Percentiles rank a stretch among this genome's conserved stretches.
These are phyloP conservation scores for Fragaria nilgerrensis DNA, from an alignment of 306 rosid genomes.

Conservation along the genomic window DNA sequence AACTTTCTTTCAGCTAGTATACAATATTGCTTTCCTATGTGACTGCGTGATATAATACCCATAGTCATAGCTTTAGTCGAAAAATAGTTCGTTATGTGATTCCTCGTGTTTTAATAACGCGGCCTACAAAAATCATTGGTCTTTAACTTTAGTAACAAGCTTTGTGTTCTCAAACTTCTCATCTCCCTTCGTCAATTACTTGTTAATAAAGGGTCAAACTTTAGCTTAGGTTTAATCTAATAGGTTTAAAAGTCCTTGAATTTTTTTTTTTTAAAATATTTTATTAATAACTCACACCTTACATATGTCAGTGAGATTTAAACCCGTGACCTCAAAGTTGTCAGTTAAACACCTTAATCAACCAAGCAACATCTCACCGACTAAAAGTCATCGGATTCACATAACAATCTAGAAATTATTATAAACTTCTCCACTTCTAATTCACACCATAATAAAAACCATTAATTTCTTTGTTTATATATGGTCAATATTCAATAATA, in stretches of 20 bases:
- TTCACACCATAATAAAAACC: neutral
- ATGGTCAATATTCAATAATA: neutral
- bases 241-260: neutral
- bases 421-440: neutral
- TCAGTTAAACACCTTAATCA: no score
- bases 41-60: neutral
- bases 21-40: neutral
- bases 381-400: neutral
- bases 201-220: neutral
- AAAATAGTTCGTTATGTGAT: neutral
- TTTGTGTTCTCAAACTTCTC: neutral
- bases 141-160: neutral
- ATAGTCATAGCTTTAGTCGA: neutral
- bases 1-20: neutral
- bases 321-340: no score
- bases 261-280: no score
- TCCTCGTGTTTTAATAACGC: neutral
- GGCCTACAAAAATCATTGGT: no score
- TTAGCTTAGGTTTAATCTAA: neutral
- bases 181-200: neutral
- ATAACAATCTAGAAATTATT: neutral
- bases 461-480: neutral
- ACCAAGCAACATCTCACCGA: no score
- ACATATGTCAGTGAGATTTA: no score
- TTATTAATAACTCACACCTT: no score